Base-by-base conservation (phyloP, 2,329 filamentous ascomycete species). In the Atkinsonella hypoxylon region DNA sequence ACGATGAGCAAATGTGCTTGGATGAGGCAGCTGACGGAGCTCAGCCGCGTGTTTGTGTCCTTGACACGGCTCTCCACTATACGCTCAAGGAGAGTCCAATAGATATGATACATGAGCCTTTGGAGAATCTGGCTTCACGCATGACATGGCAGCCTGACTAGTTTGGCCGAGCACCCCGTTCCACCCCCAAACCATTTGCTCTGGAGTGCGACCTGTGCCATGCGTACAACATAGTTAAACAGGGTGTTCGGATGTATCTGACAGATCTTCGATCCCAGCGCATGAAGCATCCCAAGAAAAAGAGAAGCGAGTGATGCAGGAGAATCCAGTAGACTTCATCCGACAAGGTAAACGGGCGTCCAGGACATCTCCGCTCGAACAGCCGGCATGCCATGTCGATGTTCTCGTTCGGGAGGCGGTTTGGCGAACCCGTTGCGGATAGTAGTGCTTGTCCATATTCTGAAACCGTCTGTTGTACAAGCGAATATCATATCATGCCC, bases 221-320 rank as follows among this genome's bases (percentile, higher is more conserved):
- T 32, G 31, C 22, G 48, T 31, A 39, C 42, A 32, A 17, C 12
- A 32, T 22, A 11, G 18, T 13, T 43, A 10, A 2, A 18, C 18
- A 44, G 43, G 17, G 20, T 30, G 31, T 40, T 30, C 40, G n/a
- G 8, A 20, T 30, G 13, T 40, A 44, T 38, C 15, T 45, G 40
- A 30, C n/a, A 13, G 8, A 30, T 10, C 12, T 46, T 18, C 4
- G 7, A n/a, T 26, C 20, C 46, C 7, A 26, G 26, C 6, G 26
- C 26, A 26, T 26, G 26, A 7, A 26, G 4, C 26, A n/a, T 11
- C 9, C 6, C 17, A 18, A 12, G 66, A 67, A 65, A 71, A 64
- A 59, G 55, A 54, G 63, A 71, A 71, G 69, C 69, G 68, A 70
- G 65, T 58, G 57, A 65, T 63, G 47, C 58, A 61, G 61, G 61